Percentiles rank a stretch among this genome's conserved stretches.
These are phyloP conservation scores for Dichomitus squalens DNA, from an alignment of 1,284 basidiomycete species.

Conservation along the genomic window DNA sequence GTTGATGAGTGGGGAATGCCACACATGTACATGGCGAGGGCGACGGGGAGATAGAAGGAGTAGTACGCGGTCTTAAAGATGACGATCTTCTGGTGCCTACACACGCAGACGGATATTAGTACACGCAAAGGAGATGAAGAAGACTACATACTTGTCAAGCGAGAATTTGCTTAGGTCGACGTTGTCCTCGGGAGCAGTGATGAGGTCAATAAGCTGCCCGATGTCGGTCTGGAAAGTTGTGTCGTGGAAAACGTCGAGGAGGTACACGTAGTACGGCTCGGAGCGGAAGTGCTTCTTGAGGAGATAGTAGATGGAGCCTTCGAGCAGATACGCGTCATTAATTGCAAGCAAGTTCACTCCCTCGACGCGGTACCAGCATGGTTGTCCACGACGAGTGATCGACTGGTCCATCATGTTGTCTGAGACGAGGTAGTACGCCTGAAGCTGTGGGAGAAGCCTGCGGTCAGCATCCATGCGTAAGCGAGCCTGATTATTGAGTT, in stretches of 20 bases:
- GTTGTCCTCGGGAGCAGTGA: conserved; percentile 90
- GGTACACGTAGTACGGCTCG: too few relatives aligned
- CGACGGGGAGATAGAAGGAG: too few relatives aligned
- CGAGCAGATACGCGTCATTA: too few relatives aligned
- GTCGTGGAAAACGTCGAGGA: too few relatives aligned
- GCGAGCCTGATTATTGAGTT: too few relatives aligned
- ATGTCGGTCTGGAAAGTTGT: too few relatives aligned
- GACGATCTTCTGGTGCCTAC: too few relatives aligned
- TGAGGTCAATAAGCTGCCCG: conserved; percentile 94
- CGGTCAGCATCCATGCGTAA: neutral
- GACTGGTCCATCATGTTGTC: conserved; percentile 99
- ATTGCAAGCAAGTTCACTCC: conserved; percentile 89
- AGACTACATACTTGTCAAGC: conserved; percentile 63
- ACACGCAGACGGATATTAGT: conserved; percentile 1
- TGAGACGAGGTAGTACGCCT: conserved; percentile 97
- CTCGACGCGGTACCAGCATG: conserved; percentile 91
- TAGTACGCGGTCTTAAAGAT: too few relatives aligned
- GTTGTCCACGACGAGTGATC: conserved; percentile 95
- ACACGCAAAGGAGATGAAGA: neutral
- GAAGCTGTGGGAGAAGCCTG: conserved; percentile 68
- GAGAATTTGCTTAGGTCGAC: conserved; percentile 92
- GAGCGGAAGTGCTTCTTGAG: too few relatives aligned
- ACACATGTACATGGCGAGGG: too few relatives aligned
- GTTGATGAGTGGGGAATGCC: too few relatives aligned
- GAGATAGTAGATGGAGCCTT: too few relatives aligned